Base-by-base conservation (phyloP, 1,284 basidiomycete genomes). In the Hymenochaete sp. region DNA sequence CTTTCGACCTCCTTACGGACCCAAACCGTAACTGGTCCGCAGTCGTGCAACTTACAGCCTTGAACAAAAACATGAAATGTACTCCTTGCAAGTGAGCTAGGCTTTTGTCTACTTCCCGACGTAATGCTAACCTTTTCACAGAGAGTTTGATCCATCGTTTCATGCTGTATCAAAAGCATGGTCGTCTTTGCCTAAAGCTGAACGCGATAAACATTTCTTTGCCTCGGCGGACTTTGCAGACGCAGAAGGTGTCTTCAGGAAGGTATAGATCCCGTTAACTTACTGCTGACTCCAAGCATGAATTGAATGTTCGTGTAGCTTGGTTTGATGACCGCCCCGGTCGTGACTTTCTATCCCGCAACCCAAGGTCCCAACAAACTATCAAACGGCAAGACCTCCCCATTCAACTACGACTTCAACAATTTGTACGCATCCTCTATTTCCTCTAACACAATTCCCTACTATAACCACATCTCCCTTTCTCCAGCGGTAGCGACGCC, bases 181-280 rank as follows among this genome's bases (percentile, higher is more conserved):
- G 93, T 60, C 72, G 4, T 71, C 68, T 22, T 72, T 73, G 14
- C 65, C 83, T 10, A 59, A 70, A 44, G 67, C 67, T n/a, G 65
- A 82, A 27, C 74, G 83, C 35, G 72, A 90, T 60, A 66, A 72
- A 48, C 90, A 95, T 62, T 92, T 96, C 73, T 97, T 96, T 58
- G 93, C 80, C 10, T 82, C 79, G n/a, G 66, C 91, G 28, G 93
- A 97, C 63, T 96, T 95, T 59, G 76, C 83, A 53, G 72, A 86
- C 32, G 82, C 77, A 2, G 73, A 77, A 47, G 63, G 67, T 2
- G 71, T 91, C 28, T 97, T 93, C 66, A 79, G 86, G 65, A 80
- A 79, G 68, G 90, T 88, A 50, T 37, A 3, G 8, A 3, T 16
- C 3, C 25, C 10, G 21, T 26, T n/a, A n/a, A 10, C n/a, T 18